phyloP scores from a whole-genome alignment of 768 basidiomycete species.

The Russula sp. region DNA sequence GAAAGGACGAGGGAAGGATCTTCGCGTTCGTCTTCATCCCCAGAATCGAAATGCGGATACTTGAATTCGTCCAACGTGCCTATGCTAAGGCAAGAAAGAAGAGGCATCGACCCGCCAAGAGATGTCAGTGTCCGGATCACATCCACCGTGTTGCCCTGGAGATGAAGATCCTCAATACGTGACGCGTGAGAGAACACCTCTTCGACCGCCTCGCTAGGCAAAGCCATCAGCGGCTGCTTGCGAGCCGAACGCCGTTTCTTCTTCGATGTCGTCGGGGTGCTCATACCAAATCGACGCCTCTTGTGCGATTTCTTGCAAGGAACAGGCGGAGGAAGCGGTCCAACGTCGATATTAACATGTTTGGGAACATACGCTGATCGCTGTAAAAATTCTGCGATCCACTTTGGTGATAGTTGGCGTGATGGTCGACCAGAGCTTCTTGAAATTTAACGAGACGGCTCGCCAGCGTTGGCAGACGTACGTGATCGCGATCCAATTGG shows the following conservation, averaged over 20 bases:
- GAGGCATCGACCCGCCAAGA: background rate
- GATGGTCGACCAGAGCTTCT: conserved; percentile 14
- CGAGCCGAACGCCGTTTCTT: background rate
- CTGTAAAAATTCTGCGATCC: conserved; percentile 4
- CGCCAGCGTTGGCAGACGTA: conserved; percentile 15
- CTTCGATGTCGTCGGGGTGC: background rate
- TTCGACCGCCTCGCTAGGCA: background rate
- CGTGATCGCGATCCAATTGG: conserved; percentile 11
- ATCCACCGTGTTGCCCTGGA: conserved; percentile 7
- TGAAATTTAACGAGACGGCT: background rate
- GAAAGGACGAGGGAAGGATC: conserved; percentile 2
- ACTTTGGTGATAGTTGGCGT: conserved; percentile 5
- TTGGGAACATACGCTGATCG: background rate
- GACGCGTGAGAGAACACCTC: background rate
- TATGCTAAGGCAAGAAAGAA: conserved; percentile 1
- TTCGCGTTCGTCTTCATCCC: background rate
- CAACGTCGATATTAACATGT: conserved; percentile 3
- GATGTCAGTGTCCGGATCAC: conserved; percentile 2
- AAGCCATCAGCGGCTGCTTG: background rate
- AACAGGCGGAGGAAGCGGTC: background rate
- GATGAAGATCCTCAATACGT: conserved; percentile 2
- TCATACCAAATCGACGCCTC: background rate
- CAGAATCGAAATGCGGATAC: background rate
- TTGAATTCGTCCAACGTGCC: background rate
- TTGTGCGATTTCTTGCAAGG: background rate